Conservation (phyloP, 129 eudicot species). For the Lactuca saligna region DNA sequence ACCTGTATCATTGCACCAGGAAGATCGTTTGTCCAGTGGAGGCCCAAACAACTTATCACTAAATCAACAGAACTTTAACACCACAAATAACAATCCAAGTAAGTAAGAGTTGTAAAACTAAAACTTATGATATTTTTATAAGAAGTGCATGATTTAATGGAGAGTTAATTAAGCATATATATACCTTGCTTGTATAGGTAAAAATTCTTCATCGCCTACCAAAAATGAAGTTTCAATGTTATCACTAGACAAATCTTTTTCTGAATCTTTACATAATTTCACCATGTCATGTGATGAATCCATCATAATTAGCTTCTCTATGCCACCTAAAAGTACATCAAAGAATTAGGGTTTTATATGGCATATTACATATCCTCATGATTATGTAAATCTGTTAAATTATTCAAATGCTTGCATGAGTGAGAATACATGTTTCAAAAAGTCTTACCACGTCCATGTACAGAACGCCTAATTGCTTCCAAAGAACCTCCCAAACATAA, state of each 20-base stretch:
- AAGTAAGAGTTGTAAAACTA: constrained; percentile 11
- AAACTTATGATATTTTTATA: background rate
- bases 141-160: too few relatives aligned
- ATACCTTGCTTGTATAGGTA: constrained; percentile 84
- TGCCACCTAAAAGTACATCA: constrained; percentile 56
- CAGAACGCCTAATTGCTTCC: constrained; percentile 70
- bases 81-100: constrained; percentile 18
- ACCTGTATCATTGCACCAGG: constrained; percentile 99
- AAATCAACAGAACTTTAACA: constrained; percentile 74
- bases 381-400: too few relatives aligned
- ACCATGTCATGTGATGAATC: constrained; percentile 87
- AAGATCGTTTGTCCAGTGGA: constrained; percentile 99
- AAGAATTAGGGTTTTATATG: constrained; percentile 49
- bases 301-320: constrained; percentile 88
- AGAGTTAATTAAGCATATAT: constrained; percentile 5
- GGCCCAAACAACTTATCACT: constrained; percentile 93
- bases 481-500: constrained; percentile 87
- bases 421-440: background rate
- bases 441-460: constrained; percentile 87
- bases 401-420: too few relatives aligned
- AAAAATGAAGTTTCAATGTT: constrained; percentile 73
- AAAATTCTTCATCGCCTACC: constrained; percentile 88
- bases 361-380: constrained; percentile 38
- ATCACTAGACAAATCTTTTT: constrained; percentile 44
- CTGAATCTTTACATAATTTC: constrained; percentile 63